These are phyloP conservation scores for Flaveria sonorensis DNA, from an alignment of 129 eudicot genomes.

Conservation along the genomic window DNA sequence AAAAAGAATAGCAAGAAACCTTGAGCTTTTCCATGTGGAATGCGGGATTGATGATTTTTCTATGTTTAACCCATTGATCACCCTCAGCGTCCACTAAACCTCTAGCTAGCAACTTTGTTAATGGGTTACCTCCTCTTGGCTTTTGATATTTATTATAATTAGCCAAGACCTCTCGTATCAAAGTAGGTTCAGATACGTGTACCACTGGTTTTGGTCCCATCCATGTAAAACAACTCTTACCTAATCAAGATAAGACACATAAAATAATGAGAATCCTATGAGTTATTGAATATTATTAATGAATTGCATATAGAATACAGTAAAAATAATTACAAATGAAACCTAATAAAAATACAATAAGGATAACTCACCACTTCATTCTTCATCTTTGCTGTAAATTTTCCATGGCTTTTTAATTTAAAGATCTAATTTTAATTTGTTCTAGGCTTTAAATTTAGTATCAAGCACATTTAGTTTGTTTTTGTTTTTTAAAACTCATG, in stretches of 20 bases:
- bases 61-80: conserved; percentile 45
- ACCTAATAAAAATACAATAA: no score
- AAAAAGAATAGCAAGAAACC: conserved; percentile 13
- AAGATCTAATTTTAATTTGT: no score
- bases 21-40: conserved; percentile 48
- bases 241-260: neutral
- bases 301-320: no score
- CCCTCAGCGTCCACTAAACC: conserved; percentile 28
- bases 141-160: conserved; percentile 38
- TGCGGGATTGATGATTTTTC: conserved; percentile 48
- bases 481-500: no score
- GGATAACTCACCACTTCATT: no score
- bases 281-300: no score
- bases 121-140: conserved; percentile 35
- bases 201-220: conserved; percentile 43
- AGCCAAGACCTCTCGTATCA: conserved; percentile 37
- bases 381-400: no score
- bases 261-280: no score
- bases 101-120: conserved; percentile 19
- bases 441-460: no score
- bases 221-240: conserved; percentile 43
- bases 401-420: no score
- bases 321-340: no score
- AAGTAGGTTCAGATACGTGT: conserved; percentile 35
- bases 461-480: no score